phyloP scores from a whole-genome alignment of 2,329 filamentous ascomycete species.

The Calonectria montana region DNA sequence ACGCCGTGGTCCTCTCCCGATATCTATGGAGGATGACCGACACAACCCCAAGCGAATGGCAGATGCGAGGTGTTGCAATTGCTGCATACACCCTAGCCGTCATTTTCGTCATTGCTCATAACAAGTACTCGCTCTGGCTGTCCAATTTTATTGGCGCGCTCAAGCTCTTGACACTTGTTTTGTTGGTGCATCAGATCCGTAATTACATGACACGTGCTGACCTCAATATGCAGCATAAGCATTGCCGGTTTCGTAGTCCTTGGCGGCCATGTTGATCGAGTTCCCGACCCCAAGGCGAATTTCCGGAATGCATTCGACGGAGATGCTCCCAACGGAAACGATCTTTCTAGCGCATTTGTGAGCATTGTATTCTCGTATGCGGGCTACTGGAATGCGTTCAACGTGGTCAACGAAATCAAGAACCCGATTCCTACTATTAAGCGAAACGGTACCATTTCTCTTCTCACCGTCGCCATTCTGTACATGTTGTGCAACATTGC shows the following conservation, averaged over 20 bases:
- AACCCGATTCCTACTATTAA: constrained; percentile 68
- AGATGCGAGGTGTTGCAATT: constrained; percentile 74
- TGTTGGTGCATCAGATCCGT: constrained; percentile 40
- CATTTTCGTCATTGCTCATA: constrained; percentile 64
- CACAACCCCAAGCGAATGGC: constrained; percentile 65
- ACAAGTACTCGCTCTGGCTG: constrained; percentile 66
- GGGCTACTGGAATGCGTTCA: constrained; percentile 70
- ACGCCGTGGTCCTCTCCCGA: constrained; percentile 70
- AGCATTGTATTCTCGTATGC: constrained; percentile 70
- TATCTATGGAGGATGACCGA: constrained; percentile 72
- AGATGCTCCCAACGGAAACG: constrained; percentile 50
- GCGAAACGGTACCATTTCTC: constrained; percentile 59
- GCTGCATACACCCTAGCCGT: constrained; percentile 71
- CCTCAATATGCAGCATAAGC: constrained; percentile 49
- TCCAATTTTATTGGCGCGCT: constrained; percentile 68
- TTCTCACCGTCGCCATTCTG: constrained; percentile 63
- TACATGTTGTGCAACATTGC: constrained; percentile 71
- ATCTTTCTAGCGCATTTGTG: constrained; percentile 60
- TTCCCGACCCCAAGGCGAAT: constrained; percentile 49
- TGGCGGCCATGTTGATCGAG: constrained; percentile 45
- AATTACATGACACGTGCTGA: accelerated
- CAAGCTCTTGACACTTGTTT: constrained; percentile 72
- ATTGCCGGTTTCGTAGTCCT: constrained; percentile 73
- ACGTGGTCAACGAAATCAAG: constrained; percentile 71
- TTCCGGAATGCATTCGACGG: constrained; percentile 51